Percentiles rank a stretch among this genome's conserved stretches.
These are phyloP conservation scores for Rosellinia necatrix DNA, from an alignment of 2,329 filamentous ascomycete species.

Conservation along the genomic window DNA sequence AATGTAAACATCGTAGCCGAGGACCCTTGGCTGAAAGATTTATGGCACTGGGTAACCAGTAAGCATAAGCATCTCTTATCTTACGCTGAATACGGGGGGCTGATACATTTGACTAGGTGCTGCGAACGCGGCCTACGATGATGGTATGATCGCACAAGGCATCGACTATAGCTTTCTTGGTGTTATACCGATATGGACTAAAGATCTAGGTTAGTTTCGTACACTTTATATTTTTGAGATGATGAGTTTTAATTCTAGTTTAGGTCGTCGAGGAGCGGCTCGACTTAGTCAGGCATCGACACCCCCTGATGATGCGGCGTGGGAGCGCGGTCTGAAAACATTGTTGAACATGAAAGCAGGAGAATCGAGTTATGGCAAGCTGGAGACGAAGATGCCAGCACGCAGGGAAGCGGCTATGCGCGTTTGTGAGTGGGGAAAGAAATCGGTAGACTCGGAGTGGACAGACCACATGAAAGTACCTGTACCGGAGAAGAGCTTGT, in stretches of 20 bases:
- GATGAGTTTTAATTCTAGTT: slow-evolving; percentile 22
- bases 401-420: slow-evolving; percentile 77
- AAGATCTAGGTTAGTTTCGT: slow-evolving; percentile 61
- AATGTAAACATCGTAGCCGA: slow-evolving; percentile 72
- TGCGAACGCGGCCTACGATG: slow-evolving; percentile 65
- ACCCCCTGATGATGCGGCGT: slow-evolving; percentile 55
- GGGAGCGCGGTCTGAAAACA: slow-evolving; percentile 65
- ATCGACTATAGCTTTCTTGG: slow-evolving; percentile 79
- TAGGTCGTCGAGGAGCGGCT: slow-evolving; percentile 54
- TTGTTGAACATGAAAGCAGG: slow-evolving; percentile 69
- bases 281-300: slow-evolving; percentile 53
- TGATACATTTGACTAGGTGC: slow-evolving; percentile 51
- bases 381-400: slow-evolving; percentile 66
- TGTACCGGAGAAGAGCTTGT: slow-evolving; percentile 55
- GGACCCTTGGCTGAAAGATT: slow-evolving; percentile 74
- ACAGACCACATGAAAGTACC: slow-evolving; percentile 50
- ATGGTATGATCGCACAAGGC: slow-evolving; percentile 70
- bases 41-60: slow-evolving; percentile 80
- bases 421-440: slow-evolving; percentile 71
- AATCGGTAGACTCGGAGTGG: slow-evolving; percentile 53
- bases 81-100: background rate
- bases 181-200: slow-evolving; percentile 72
- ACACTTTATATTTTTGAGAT: slow-evolving; percentile 14
- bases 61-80: slow-evolving; percentile 35
- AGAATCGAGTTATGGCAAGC: slow-evolving; percentile 66